phyloP scores from a whole-genome alignment of 177 flowering plant genomes.

The Vitis hybrid region DNA sequence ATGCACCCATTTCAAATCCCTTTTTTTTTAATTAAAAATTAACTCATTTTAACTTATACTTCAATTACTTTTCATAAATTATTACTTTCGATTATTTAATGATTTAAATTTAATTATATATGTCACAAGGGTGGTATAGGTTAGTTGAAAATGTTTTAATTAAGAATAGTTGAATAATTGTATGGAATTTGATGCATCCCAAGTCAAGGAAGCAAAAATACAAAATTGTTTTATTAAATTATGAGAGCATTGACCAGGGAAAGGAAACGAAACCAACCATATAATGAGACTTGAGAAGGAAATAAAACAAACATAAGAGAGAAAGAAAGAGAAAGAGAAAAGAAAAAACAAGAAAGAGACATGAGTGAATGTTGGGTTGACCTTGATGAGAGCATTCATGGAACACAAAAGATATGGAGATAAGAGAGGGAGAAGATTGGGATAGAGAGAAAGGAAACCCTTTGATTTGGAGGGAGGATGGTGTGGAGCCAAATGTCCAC shows the following conservation, averaged over 20 bases:
- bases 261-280: constrained; percentile 26
- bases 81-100: too few relatives aligned
- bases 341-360: constrained; percentile 32
- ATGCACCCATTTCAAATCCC: too few relatives aligned
- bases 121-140: too few relatives aligned
- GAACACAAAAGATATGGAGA: constrained; percentile 8
- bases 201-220: too few relatives aligned
- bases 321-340: constrained; percentile 8
- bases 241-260: background rate
- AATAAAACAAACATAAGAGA: background rate
- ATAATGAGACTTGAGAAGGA: background rate
- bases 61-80: too few relatives aligned
- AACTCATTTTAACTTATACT: too few relatives aligned
- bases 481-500: constrained; percentile 47
- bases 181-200: too few relatives aligned
- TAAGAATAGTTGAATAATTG: too few relatives aligned
- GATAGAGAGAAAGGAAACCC: constrained; percentile 13
- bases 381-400: constrained; percentile 19
- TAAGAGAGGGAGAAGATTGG: constrained; percentile 8
- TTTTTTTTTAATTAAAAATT: too few relatives aligned
- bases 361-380: constrained; percentile 37
- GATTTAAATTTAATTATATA: too few relatives aligned
- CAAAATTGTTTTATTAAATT: too few relatives aligned
- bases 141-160: too few relatives aligned
- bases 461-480: constrained; percentile 20